Evolutionary conservation across 371 early-diverging fungal genomes (phyloP).

Genomic region (Phascolomyces articulosus): DNA sequence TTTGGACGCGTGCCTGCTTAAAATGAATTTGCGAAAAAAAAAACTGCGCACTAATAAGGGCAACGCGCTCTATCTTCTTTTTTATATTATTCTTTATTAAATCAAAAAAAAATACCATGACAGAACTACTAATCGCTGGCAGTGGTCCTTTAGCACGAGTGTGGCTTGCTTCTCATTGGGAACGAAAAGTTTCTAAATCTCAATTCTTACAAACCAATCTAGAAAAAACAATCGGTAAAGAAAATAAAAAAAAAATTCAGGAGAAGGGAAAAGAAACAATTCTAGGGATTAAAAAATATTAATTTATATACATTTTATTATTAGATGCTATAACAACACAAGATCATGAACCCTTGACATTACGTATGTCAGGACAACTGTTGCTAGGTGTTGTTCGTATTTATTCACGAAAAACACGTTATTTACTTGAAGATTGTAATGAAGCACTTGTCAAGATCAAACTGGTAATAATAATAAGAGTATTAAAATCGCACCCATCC

Average conservation of each 20-base stretch:
- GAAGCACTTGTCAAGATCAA: slow-evolving; percentile 95
- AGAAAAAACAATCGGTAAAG: slow-evolving; percentile 78
- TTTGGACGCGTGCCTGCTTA: no score
- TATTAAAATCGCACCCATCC: no score
- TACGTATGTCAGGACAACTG: slow-evolving; percentile 96
- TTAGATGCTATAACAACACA: slow-evolving; percentile 84
- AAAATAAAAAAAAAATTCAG: not conserved
- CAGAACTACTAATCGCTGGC: slow-evolving; percentile 60
- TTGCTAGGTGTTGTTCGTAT: slow-evolving; percentile 96
- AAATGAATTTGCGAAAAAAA: no score
- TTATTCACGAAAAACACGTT: slow-evolving; percentile 95
- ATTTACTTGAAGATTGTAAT: slow-evolving; percentile 97
- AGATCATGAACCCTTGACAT: slow-evolving; percentile 81
- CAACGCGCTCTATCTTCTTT: no score
- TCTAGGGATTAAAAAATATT: not conserved
- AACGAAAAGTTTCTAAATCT: slow-evolving; percentile 93
- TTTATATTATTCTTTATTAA: no score
- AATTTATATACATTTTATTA: not conserved
- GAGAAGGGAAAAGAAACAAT: not conserved
- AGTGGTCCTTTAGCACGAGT: slow-evolving; percentile 95
- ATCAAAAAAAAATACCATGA: not conserved
- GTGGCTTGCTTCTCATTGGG: slow-evolving; percentile 99
- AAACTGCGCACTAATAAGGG: no score
- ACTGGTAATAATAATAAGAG: slow-evolving; percentile 55
- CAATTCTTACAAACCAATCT: slow-evolving; percentile 94